phyloP scores from a whole-genome alignment of 2,329 filamentous ascomycete genomes.

The Fusarium begoniae region DNA sequence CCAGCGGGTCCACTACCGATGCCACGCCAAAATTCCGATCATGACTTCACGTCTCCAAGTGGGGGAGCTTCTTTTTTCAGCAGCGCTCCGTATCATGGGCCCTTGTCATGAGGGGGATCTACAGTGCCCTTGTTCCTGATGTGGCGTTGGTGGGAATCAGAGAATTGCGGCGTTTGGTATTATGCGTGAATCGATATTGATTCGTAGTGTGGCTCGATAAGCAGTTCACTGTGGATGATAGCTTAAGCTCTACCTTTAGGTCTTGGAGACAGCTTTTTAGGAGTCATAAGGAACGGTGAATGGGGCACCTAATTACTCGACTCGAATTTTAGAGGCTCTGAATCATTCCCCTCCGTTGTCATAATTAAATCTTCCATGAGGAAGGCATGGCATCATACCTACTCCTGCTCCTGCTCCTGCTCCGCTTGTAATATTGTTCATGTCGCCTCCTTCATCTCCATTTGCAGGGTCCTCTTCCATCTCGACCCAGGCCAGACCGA shows the following conservation, averaged over 20 bases:
- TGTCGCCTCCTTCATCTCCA: slow-evolving; percentile 17
- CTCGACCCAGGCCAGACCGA: slow-evolving; percentile 3
- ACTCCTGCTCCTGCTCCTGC: slow-evolving; percentile 12
- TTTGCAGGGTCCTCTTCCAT: slow-evolving; percentile 10
- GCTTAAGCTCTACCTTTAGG: not conserved
- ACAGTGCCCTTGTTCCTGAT: slow-evolving; percentile 21
- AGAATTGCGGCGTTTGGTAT: slow-evolving; percentile 10
- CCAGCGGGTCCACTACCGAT: slow-evolving; percentile 7
- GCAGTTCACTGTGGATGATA: not conserved
- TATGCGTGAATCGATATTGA: slow-evolving; percentile 1
- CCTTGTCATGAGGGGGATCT: slow-evolving; percentile 36
- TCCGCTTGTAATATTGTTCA: slow-evolving; percentile 9
- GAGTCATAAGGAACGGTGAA: not conserved
- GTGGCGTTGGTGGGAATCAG: slow-evolving; percentile 25
- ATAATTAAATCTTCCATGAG: not conserved
- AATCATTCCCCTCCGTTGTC: not conserved
- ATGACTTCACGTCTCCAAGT: slow-evolving; percentile 14
- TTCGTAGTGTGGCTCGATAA: slow-evolving; percentile 19
- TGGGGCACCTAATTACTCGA: not conserved
- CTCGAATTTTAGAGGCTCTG: not conserved
- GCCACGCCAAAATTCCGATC: slow-evolving; percentile 25
- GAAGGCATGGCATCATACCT: not conserved
- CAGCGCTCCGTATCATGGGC: slow-evolving; percentile 25
- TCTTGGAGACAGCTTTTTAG: not conserved
- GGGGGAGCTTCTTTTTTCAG: slow-evolving; percentile 12